Base-by-base conservation (phyloP, 306 rosid species). In the Castanea mollissima region DNA sequence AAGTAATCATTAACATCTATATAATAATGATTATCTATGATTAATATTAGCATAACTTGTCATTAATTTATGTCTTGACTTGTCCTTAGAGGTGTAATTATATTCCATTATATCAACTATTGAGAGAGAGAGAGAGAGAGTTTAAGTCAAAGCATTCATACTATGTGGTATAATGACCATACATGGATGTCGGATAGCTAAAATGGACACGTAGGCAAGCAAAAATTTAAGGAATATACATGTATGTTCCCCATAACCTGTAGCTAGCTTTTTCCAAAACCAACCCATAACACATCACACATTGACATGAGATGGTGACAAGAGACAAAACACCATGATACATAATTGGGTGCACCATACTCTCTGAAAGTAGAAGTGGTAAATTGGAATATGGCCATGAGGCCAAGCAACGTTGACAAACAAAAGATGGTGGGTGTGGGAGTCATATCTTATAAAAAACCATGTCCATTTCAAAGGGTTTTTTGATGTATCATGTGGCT, bases 101-200 rank as follows among this genome's bases (percentile, higher is more conserved):
- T 57, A n/a, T 57, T 7, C 14, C 4, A 9, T 57, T 6, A 9
- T 6, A 57, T 57, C 8, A 9, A 57, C 31, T 57, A 21, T 57
- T 57, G 20, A 4, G 60, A 41, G 11, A 4, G 60, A 41, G 54
- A 34, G 38, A 34, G 38, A 41, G 3, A 41, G 46, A 0, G 54
- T 12, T 49, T 12, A 12, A 3, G 46, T 49, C 16, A 49, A 49
- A 49, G 54, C 54, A 49, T 49, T 49, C 54, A 13, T 13, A 49
- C 11, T 10, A 49, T 9, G 12, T 41, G 46, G 46, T 8, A 41
- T 41, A 41, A 41, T 41, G 69, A 68, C 83, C 85, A 86, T 73
- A 49, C 78, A 72, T 78, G 29, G 25, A 81, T 81, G 89, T 88
- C 86, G 87, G 89, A 84, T 74, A 82, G 71, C 67, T 25, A 84